Conservation (phyloP, 2,329 filamentous ascomycete genomes). For the Ophiostoma novo-ulmi region DNA sequence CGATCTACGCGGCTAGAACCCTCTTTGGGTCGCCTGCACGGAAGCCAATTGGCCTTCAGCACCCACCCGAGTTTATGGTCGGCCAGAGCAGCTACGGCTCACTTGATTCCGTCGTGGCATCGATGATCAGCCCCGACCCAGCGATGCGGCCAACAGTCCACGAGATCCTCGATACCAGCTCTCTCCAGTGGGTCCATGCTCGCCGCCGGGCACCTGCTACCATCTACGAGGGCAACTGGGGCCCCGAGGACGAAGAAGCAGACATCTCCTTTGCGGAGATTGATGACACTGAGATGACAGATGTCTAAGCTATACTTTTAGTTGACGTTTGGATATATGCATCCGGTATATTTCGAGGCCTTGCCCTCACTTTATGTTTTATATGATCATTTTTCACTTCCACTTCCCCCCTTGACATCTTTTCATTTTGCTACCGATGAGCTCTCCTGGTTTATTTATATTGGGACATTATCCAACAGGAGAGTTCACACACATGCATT, state of each 20-base stretch:
- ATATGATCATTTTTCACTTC: not conserved
- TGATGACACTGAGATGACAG: conserved; percentile 58
- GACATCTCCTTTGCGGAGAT: conserved; percentile 31
- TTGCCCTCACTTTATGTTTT: not conserved
- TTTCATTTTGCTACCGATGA: not conserved
- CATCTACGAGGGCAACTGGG: conserved; percentile 94
- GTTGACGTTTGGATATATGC: not conserved
- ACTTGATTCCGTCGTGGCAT: conserved; percentile 75
- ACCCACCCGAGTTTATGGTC: conserved; percentile 86
- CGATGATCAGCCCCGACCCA: conserved; percentile 80
- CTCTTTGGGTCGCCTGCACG: conserved; percentile 43
- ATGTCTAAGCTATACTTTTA: conserved; percentile 39
- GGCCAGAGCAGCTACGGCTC: conserved; percentile 66
- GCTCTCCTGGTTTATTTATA: conserved; percentile 6
- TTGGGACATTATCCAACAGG: not conserved
- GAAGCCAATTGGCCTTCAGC: conserved; percentile 44
- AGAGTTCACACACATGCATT: conserved; percentile 15
- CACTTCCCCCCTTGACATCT: conserved; percentile 1
- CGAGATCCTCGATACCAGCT: conserved; percentile 66
- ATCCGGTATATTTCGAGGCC: not conserved
- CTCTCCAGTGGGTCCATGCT: conserved; percentile 72
- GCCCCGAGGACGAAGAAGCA: conserved; percentile 52
- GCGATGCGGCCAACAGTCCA: conserved; percentile 66
- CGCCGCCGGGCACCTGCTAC: conserved; percentile 84
- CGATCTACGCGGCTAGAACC: conserved; percentile 35